phyloP scores from a whole-genome alignment of 768 basidiomycete species.

The Pleurotus djamor region DNA sequence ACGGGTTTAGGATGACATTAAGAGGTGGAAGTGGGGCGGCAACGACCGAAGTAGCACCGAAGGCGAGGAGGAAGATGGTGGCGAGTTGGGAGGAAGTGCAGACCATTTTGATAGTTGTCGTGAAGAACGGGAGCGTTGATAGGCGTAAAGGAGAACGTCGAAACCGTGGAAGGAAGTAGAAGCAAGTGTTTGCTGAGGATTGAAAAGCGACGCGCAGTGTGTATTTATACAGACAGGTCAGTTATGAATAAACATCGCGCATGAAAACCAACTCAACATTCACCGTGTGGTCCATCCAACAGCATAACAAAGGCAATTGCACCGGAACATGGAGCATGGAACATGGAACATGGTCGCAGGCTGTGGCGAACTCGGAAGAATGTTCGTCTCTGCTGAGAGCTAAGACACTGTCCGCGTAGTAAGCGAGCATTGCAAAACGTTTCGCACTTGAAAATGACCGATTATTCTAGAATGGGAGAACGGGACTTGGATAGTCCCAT shows the following conservation, averaged over 20 bases:
- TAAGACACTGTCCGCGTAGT: too few species aligned
- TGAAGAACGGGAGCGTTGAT: too few species aligned
- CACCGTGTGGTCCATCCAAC: neutral
- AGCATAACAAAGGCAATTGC: neutral
- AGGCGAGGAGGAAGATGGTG: neutral
- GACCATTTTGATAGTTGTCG: constrained; percentile 2
- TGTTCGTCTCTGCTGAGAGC: too few species aligned
- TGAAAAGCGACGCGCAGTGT: neutral
- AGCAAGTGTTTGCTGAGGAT: neutral
- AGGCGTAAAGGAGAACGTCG: neutral
- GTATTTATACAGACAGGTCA: neutral
- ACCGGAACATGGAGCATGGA: neutral
- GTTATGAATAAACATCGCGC: neutral
- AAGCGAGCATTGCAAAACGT: too few species aligned
- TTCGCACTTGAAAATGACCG: neutral
- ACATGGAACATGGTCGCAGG: neutral
- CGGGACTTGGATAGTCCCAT: neutral
- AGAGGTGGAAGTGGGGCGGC: neutral
- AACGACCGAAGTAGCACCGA: neutral
- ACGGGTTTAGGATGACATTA: neutral
- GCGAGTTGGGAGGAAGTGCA: neutral
- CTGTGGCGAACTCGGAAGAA: too few species aligned
- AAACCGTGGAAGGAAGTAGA: neutral
- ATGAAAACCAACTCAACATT: neutral
- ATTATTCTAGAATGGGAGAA: constrained; percentile 4